A percentile compares a stretch with the other conserved stretches of the same genome.
These are phyloP conservation scores for Calonectria hongkongensis DNA, from an alignment of 2,329 filamentous ascomycete species.

Conservation along the genomic window DNA sequence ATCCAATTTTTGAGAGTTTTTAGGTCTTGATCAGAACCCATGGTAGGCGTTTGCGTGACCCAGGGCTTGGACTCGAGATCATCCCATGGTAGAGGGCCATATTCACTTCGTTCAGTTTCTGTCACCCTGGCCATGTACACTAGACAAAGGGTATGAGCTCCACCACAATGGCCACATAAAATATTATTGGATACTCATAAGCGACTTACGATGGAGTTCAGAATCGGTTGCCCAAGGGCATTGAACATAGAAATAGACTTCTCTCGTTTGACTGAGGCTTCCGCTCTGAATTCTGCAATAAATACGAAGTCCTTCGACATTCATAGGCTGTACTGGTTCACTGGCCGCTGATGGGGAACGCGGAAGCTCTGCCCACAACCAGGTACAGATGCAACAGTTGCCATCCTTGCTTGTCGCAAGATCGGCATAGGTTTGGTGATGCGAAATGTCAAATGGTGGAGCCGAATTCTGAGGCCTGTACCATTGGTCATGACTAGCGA, in stretches of 20 bases:
- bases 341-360: too few relatives aligned
- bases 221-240: conserved; percentile 1
- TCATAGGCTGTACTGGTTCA: not conserved
- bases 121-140: conserved; percentile 1
- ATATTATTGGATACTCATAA: not conserved
- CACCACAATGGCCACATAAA: not conserved
- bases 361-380: not conserved
- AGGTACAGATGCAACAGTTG: not conserved
- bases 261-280: conserved; percentile 1
- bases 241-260: not conserved
- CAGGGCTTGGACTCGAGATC: not conserved
- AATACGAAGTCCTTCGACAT: not conserved
- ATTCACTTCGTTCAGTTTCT: not conserved
- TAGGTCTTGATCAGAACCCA: not conserved
- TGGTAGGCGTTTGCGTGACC: not conserved
- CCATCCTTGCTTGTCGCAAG: not conserved
- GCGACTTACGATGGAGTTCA: not conserved
- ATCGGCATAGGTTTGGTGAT: not conserved
- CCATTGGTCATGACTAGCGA: not conserved
- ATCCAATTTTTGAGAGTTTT: not conserved
- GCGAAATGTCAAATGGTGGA: not conserved
- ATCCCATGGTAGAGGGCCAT: not conserved
- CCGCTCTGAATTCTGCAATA: not conserved
- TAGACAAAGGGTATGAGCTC: not conserved
- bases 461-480: not conserved